A percentile compares a stretch with the other conserved stretches of the same genome.
phyloP scores from a whole-genome alignment of 768 basidiomycete genomes.

The Phylloporus scabripes region DNA sequence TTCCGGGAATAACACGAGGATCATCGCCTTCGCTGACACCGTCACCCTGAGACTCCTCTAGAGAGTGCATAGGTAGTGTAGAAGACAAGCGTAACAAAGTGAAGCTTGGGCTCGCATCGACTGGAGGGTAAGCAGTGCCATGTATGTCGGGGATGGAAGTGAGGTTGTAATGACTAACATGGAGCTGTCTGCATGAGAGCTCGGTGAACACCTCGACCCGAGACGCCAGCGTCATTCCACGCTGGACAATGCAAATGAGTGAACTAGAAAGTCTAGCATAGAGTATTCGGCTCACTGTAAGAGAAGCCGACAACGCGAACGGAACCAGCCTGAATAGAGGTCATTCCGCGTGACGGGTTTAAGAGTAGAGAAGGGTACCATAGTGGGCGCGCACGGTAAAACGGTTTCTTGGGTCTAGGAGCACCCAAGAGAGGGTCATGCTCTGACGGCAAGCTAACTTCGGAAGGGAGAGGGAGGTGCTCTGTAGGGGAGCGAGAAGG shows the following conservation, averaged over 20 bases:
- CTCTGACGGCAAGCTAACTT: conserved; percentile 26
- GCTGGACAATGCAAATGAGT: conserved; percentile 38
- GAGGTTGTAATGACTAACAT: conserved; percentile 38
- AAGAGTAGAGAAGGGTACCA: conserved; percentile 30
- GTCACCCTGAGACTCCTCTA: conserved; percentile 19
- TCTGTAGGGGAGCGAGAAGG: conserved; percentile 21
- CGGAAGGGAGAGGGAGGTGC: conserved; percentile 10
- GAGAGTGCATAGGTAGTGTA: not conserved
- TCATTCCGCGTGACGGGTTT: conserved; percentile 4
- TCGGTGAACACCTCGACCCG: conserved; percentile 77
- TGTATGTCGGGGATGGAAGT: conserved; percentile 8
- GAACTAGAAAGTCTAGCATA: not conserved
- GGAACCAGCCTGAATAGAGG: conserved; percentile 56
- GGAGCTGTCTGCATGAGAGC: conserved; percentile 61
- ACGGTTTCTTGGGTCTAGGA: conserved; percentile 36
- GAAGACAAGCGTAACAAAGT: conserved; percentile 11
- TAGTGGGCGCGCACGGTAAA: conserved; percentile 45
- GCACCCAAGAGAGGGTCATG: conserved; percentile 28
- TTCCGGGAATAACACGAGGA: conserved; percentile 34
- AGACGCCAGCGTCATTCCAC: conserved; percentile 74
- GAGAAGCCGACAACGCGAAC: conserved; percentile 57
- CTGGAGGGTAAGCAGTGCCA: conserved; percentile 2
- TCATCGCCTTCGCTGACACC: conserved; percentile 34
- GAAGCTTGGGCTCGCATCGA: conserved; percentile 7
- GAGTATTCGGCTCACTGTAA: conserved; percentile 48